Evolutionary conservation across 257 asterid species (phyloP).

Genomic region (Capsicum pubescens): DNA sequence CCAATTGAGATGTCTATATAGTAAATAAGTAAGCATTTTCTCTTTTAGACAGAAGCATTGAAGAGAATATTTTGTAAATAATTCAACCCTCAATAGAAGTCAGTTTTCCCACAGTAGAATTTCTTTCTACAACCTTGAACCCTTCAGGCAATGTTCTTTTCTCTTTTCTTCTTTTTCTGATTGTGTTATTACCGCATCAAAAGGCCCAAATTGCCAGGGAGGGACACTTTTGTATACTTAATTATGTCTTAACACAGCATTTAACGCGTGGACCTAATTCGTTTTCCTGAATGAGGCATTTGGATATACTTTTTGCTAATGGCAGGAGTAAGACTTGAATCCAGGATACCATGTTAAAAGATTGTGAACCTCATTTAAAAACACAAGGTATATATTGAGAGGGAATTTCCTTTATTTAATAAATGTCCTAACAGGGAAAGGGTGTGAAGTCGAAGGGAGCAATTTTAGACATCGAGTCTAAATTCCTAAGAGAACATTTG

Average conservation of each 20-base stretch:
- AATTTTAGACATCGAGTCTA: not conserved
- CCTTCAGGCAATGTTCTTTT: not conserved
- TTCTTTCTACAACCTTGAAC: not conserved
- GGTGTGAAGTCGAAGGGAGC: slow-evolving; percentile 17
- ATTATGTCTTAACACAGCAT: not conserved
- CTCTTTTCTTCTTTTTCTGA: not conserved
- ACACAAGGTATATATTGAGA: not conserved
- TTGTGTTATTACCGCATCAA: not conserved
- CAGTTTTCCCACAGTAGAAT: no score
- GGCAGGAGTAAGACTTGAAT: not conserved
- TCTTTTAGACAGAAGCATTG: not conserved
- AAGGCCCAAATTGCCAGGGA: not conserved
- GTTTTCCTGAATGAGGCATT: not conserved
- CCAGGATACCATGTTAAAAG: not conserved
- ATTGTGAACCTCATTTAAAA: not conserved
- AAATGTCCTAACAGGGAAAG: slow-evolving; percentile 11
- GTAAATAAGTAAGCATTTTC: not conserved
- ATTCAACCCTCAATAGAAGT: no score
- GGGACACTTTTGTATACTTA: not conserved
- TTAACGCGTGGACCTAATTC: not conserved
- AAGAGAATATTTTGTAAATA: not conserved
- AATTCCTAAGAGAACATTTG: not conserved
- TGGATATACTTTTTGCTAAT: not conserved
- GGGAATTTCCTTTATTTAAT: not conserved
- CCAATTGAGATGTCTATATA: not conserved